A percentile compares a stretch with the other conserved stretches of the same genome.
These are phyloP conservation scores for Aphanocladium album DNA, from an alignment of 2,329 filamentous ascomycete genomes.

Conservation along the genomic window DNA sequence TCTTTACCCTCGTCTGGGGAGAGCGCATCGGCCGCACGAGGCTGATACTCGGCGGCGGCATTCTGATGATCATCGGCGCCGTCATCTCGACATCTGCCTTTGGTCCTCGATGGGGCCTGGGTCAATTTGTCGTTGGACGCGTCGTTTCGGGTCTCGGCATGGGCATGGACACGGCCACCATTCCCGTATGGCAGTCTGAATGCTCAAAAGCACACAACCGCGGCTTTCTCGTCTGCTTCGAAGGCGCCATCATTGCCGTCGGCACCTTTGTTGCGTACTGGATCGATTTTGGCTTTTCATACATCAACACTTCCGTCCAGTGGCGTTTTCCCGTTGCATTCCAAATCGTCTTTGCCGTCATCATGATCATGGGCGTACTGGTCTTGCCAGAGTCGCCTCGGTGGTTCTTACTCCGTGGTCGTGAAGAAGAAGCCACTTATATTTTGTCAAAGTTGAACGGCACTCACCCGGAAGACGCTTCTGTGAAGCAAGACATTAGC, in stretches of 20 bases:
- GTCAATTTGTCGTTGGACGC: constrained; percentile 46
- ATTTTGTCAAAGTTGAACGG: constrained; percentile 27
- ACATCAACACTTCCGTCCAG: constrained; percentile 38
- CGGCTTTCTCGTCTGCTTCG: constrained; percentile 50
- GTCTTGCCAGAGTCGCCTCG: constrained; percentile 44
- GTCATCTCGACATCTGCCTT: constrained; percentile 48
- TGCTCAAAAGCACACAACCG: constrained; percentile 47
- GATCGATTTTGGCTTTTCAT: constrained; percentile 39
- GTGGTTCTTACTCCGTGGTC: constrained; percentile 43
- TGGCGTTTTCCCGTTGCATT: constrained; percentile 53
- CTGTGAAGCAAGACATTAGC: constrained; percentile 4
- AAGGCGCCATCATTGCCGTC: constrained; percentile 35
- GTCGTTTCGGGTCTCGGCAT: constrained; percentile 50
- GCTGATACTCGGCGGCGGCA: constrained; percentile 52
- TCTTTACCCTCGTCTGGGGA: constrained; percentile 44
- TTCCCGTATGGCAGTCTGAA: constrained; percentile 53
- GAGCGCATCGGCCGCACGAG: constrained; percentile 47
- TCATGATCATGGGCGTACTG: constrained; percentile 38
- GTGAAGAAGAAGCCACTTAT: constrained; percentile 35
- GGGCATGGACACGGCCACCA: constrained; percentile 47
- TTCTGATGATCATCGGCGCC: constrained; percentile 57
- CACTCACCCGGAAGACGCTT: not conserved
- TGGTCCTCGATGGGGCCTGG: constrained; percentile 32
- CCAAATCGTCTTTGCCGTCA: constrained; percentile 34
- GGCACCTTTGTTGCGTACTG: constrained; percentile 39